Percentiles rank a stretch among this genome's conserved stretches.
Conservation (phyloP, 768 basidiomycete species). For the Mycena sanguinolenta region DNA sequence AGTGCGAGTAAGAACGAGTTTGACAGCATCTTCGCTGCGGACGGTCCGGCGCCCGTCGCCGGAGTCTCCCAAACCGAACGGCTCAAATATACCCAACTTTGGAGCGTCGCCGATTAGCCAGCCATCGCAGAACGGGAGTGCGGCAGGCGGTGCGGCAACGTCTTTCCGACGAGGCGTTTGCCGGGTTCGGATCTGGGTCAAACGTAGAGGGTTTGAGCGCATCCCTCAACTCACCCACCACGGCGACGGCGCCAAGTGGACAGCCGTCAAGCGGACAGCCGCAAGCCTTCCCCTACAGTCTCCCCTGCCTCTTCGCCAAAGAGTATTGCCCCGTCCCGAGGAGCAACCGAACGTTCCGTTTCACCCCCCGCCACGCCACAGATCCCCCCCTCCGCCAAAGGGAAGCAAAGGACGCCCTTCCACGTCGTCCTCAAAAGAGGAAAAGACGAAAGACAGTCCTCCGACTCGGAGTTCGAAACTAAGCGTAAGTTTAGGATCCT, state of each 20-base stretch:
- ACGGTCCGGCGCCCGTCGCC: not conserved
- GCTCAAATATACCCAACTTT: constrained; percentile 27
- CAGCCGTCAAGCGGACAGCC: not conserved
- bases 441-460: constrained; percentile 67
- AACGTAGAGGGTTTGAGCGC: constrained; percentile 55
- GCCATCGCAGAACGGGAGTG: constrained; percentile 25
- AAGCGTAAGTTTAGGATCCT: constrained; percentile 80
- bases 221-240: constrained; percentile 51
- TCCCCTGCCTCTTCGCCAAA: constrained; percentile 28
- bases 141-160: constrained; percentile 15
- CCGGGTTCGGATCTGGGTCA: constrained; percentile 58
- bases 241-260: constrained; percentile 46
- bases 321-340: constrained; percentile 34
- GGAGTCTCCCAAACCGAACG: constrained; percentile 20
- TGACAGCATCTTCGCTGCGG: constrained; percentile 32
- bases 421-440: constrained; percentile 74
- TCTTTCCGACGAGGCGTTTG: constrained; percentile 73
- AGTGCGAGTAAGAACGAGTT: constrained; percentile 34
- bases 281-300: constrained; percentile 33
- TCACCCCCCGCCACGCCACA: constrained; percentile 51
- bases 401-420: constrained; percentile 66
- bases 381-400: constrained; percentile 65
- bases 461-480: constrained; percentile 76
- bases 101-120: constrained; percentile 8
- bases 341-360: constrained; percentile 45